Percentiles rank a stretch among this genome's conserved stretches.
Conservation (phyloP, 2,329 filamentous ascomycete species). For the Conoideocrella luteorostrata region DNA sequence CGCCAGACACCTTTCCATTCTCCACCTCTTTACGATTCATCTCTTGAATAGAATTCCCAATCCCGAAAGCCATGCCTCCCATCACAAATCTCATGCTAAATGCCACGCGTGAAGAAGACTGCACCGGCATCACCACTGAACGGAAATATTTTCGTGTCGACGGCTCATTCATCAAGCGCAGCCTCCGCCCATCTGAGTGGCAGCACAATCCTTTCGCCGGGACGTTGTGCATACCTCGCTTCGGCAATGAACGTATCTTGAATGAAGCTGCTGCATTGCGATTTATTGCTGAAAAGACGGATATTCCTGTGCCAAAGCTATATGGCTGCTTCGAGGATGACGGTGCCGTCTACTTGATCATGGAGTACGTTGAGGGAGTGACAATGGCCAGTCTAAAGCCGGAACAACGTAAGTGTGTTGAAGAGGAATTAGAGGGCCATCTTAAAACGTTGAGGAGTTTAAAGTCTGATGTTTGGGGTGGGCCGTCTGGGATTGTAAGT, state of each 20-base stretch:
- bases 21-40: too few relatives aligned
- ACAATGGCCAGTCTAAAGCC: conserved; percentile 3
- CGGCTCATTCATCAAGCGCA: conserved; percentile 9
- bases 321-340: conserved; percentile 9
- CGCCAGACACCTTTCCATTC: too few relatives aligned
- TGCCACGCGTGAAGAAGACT: conserved; percentile 6
- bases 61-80: conserved; percentile 6
- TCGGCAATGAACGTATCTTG: conserved; percentile 12
- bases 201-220: conserved; percentile 7
- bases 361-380: conserved; percentile 6
- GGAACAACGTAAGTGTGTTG: conserved; percentile 8
- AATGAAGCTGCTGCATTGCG: conserved; percentile 14
- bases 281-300: conserved; percentile 12
- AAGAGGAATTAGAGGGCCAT: conserved; percentile 11
- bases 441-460: conserved; percentile 7
- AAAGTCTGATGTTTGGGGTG: conserved; percentile 13
- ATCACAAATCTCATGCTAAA: conserved; percentile 10
- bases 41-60: too few relatives aligned
- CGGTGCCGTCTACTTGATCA: conserved; percentile 5
- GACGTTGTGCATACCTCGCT: conserved; percentile 8
- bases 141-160: conserved; percentile 9
- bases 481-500: conserved; percentile 11
- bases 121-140: conserved; percentile 6
- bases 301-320: conserved; percentile 13
- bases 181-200: conserved; percentile 9